Evolutionary conservation across 768 basidiomycete species (phyloP).

Genomic region (Mycena maculata): DNA sequence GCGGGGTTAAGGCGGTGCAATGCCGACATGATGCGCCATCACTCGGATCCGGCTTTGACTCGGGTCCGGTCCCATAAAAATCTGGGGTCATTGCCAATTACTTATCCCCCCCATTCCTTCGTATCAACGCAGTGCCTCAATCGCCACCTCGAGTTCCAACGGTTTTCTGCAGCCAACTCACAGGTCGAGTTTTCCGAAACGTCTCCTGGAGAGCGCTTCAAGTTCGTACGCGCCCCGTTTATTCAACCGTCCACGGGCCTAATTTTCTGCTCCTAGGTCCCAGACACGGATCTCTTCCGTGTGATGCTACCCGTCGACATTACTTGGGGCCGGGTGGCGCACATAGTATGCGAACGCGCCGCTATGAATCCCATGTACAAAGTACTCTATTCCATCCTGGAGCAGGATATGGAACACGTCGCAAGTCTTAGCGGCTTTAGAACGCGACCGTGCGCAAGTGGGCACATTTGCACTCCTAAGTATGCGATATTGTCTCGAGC

Average conservation of each 20-base stretch:
- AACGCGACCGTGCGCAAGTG: neutral
- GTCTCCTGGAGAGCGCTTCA: conserved; percentile 4
- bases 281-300: conserved; percentile 19
- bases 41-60: too few species aligned
- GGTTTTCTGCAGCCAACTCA: conserved; percentile 17
- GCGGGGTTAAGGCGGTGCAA: too few species aligned
- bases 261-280: neutral
- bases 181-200: conserved; percentile 16
- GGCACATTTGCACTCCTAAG: neutral
- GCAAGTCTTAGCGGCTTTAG: conserved; percentile 23
- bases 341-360: conserved; percentile 30
- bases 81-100: too few species aligned
- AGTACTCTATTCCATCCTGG: conserved; percentile 26
- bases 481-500: neutral
- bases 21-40: too few species aligned
- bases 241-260: neutral
- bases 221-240: neutral
- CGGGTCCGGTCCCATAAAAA: too few species aligned
- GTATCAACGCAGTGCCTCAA: too few species aligned
- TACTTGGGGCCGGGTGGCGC: conserved; percentile 17
- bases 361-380: conserved; percentile 26
- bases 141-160: neutral
- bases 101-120: neutral
- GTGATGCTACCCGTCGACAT: conserved; percentile 26
- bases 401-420: conserved; percentile 24